Base-by-base conservation (phyloP, 2,329 filamentous ascomycete genomes). In the Ophiostoma ips region DNA sequence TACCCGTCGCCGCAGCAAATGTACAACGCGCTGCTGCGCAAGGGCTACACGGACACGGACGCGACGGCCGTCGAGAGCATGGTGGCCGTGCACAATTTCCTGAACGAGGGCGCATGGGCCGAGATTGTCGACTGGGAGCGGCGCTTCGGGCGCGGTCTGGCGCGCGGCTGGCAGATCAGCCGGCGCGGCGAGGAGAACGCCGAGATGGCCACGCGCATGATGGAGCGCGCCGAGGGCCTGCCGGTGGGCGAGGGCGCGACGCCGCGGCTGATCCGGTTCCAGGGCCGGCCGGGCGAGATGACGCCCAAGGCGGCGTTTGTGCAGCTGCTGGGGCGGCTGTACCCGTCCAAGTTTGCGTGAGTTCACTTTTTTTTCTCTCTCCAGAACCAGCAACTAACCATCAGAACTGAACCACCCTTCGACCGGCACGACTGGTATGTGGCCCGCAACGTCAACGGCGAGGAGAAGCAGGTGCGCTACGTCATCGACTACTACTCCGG, bases 1-100 rank as follows among this genome's bases (percentile, higher is more conserved):
- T 98, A 98, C 63, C 92, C 92, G 0, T 95, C 88, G 0, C 90
- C 92, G 0, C 92, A 98, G 69, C 92, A 98, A 67, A 98, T 98
- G 92, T 98, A 96, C 73, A 96, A 98, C 62, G 92, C 92, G 8
- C 83, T 98, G 68, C 71, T 96, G 54, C 83, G 92, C 56, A 98
- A 98, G 68, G 92, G 92, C 52, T 92, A 95, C 67, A 88, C 84
- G 1, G 89, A 96, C 63, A 96, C 92, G 0, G 89, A 94, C 50
- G 78, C 87, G 50, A 92, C 90, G 18, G 88, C 89, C 3, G 89
- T 98, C 13, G 89, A 95, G 67, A 82, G 83, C 61, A 98, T 98
- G 92, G 92, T 98, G 6, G 84, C 87, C 0, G 87, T 96, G 11
- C 92, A 98, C 72, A 98, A 98, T 67, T 96, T 95, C 61, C 67